Conservation (phyloP, 768 basidiomycete species). For the Leccinum longicurvipes region DNA sequence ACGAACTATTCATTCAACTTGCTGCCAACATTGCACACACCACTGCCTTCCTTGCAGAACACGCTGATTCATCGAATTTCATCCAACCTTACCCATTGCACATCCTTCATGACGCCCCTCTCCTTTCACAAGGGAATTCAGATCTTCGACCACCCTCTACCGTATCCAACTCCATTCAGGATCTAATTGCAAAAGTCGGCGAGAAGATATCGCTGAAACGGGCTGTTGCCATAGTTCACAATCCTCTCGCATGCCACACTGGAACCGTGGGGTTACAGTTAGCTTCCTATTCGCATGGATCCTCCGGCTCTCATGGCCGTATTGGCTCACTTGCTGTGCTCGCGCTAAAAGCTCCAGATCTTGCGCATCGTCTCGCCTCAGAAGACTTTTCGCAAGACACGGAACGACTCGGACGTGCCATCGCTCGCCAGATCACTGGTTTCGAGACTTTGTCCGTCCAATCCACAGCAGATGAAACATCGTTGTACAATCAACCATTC, state of each 20-base stretch:
- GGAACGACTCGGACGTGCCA: constrained; percentile 60
- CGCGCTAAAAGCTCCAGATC: constrained; percentile 45
- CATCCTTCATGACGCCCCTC: constrained; percentile 57
- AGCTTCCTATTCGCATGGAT: constrained; percentile 61
- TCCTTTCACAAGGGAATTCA: constrained; percentile 44
- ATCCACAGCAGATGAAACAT: constrained; percentile 41
- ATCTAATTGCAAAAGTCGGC: constrained; percentile 71
- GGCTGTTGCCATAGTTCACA: constrained; percentile 42
- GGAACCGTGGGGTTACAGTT: constrained; percentile 43
- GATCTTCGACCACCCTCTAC: constrained; percentile 41
- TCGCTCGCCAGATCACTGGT: constrained; percentile 85
- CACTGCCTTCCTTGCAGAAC: constrained; percentile 65
- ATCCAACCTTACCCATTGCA: constrained; percentile 54
- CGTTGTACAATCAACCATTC: constrained; percentile 71
- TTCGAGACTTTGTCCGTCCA: constrained; percentile 63
- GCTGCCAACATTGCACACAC: constrained; percentile 81
- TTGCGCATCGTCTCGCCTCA: constrained; percentile 43
- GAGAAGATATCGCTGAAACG: constrained; percentile 74
- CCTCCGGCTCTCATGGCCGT: constrained; percentile 51
- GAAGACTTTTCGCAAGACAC: constrained; percentile 55
- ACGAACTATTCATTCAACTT: constrained; percentile 74
- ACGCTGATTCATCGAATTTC: constrained; percentile 27
- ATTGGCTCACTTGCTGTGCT: constrained; percentile 59
- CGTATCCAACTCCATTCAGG: constrained; percentile 61
- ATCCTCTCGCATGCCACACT: constrained; percentile 35